Evolutionary conservation across 2,329 filamentous ascomycete genomes (phyloP), one percentile per base, ranked within the genome.

Genomic region (Xylaria sp.): DNA sequence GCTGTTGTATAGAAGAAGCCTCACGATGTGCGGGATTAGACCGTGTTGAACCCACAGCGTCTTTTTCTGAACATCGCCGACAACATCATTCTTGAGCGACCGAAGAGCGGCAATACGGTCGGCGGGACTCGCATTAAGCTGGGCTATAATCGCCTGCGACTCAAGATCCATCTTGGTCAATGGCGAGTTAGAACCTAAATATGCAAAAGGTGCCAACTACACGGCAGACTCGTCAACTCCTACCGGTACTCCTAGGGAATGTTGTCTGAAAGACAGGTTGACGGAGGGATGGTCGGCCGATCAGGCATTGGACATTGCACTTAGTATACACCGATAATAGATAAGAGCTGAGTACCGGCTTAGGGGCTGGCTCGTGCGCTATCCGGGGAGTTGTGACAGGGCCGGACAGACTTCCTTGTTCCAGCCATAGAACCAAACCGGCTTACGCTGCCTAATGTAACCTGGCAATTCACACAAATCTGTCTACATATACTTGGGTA

Each of bases 11-110:
- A 77, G 78, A 76, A 86, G 82, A 68, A 82, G 83, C 72, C 76
- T 80, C 74, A 83, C 84, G 62, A 85, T 81, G 38, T 86, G 85
- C 60, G 87, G 85, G 53, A 96, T 79, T 31, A 92, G 83, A 20
- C 94, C 94, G 61, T 87, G 81, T 65, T 83, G 84, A 45, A 97
- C 85, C 83, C 90, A 94, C 63, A 88, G 80, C 79, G 95, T 91
- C 80, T 99, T 99, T 78, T 90, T 90, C 78, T 95, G 90, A 38
- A 91, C 86, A 79, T 98, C 93, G 27, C 96, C 96, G 67, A 97
- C 89, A 54, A 97, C 86, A 69, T 96, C 92, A 79, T 97, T 96
- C 82, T 97, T 98, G 33, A 99, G 82, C 47, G 85, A 83, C 71
- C 90, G 88, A 50, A 97, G 84, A 56, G 89, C 87, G 29, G 84